Conservation (phyloP, 208 protist species). For the Crithidia acanthocephali region DNA sequence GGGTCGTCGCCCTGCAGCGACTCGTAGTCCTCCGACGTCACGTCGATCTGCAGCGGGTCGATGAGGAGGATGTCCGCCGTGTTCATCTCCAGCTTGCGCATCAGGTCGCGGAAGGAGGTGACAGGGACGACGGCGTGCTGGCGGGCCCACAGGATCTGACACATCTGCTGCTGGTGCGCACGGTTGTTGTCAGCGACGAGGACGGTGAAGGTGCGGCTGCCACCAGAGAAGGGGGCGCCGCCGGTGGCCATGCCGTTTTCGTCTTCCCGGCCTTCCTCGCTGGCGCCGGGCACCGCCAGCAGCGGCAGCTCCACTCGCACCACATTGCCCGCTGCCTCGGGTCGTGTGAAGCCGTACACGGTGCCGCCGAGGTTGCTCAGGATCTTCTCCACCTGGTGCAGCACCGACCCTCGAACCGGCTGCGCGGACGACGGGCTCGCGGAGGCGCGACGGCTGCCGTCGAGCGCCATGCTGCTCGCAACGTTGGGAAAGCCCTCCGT, state of each 20-base stretch:
- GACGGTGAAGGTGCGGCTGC: slow-evolving; percentile 58
- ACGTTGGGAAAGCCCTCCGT: slow-evolving; percentile 8
- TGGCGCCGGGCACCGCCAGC: slow-evolving; percentile 63
- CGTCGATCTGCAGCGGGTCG: slow-evolving; percentile 74
- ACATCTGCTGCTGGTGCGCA: slow-evolving; percentile 68
- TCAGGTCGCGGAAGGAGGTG: slow-evolving; percentile 71
- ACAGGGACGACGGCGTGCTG: slow-evolving; percentile 87
- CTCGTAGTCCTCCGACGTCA: slow-evolving; percentile 65
- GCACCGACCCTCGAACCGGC: slow-evolving; percentile 23
- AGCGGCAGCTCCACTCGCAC: slow-evolving; percentile 78
- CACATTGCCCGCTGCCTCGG: slow-evolving; percentile 57
- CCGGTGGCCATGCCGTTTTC: slow-evolving; percentile 18
- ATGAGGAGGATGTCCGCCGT: slow-evolving; percentile 80
- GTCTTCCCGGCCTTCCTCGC: slow-evolving; percentile 44
- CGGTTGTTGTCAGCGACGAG: slow-evolving; percentile 78
- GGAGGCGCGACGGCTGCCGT: background rate
- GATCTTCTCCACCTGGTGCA: slow-evolving; percentile 49
- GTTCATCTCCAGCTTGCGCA: slow-evolving; percentile 61
- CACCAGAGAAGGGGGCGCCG: slow-evolving; percentile 8
- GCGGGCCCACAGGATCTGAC: slow-evolving; percentile 80
- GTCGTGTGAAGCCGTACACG: slow-evolving; percentile 65
- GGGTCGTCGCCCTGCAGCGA: slow-evolving; percentile 47
- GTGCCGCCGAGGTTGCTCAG: slow-evolving; percentile 65
- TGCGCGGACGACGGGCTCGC: background rate
- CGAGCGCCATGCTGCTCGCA: slow-evolving; percentile 2